Conservation (phyloP, 345 rosid genomes). For the Eucalyptus lansdowneana region DNA sequence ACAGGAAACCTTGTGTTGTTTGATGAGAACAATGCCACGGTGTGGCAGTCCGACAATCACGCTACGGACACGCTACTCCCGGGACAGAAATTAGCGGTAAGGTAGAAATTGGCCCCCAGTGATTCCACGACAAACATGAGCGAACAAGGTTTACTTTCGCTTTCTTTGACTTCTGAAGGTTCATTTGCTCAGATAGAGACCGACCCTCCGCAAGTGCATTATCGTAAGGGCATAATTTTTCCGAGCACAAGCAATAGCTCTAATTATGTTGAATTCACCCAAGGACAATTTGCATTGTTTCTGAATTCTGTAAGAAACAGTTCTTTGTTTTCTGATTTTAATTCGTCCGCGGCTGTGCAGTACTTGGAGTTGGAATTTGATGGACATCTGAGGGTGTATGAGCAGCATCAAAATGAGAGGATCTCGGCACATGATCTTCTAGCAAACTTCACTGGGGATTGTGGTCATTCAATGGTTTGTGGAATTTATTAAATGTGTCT, state of each 20-base stretch:
- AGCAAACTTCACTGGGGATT: background rate
- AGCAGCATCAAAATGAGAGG: background rate
- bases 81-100: background rate
- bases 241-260: background rate
- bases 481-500: background rate
- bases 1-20: conserved; percentile 2
- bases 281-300: background rate
- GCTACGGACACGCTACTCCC: conserved; percentile 1
- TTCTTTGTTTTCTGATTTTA: background rate
- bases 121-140: background rate
- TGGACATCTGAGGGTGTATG: conserved; percentile 8
- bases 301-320: background rate
- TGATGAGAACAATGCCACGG: background rate
- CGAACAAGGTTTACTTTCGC: background rate
- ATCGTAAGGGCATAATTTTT: background rate
- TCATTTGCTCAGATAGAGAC: background rate
- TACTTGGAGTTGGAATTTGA: background rate
- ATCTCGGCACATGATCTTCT: background rate
- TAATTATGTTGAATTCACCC: background rate
- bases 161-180: background rate
- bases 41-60: conserved; percentile 11
- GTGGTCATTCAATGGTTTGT: background rate
- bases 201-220: background rate
- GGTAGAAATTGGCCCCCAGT: background rate
- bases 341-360: background rate